Evolutionary conservation across 768 basidiomycete species (phyloP).

Genomic region (Hypholoma fasciculare): DNA sequence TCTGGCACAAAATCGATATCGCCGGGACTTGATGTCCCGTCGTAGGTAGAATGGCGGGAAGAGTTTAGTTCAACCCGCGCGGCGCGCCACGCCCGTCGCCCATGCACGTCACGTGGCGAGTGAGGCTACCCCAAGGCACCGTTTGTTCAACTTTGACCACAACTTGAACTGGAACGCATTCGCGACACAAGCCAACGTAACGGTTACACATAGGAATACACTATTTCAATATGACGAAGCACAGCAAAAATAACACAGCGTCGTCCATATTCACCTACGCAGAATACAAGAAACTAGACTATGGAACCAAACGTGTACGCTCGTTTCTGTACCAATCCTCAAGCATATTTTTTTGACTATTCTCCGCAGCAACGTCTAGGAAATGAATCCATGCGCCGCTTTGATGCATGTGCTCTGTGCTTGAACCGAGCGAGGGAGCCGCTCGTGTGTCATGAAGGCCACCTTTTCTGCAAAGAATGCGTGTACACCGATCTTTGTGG

Average conservation of each 20-base stretch:
- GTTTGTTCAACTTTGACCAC: too few species aligned
- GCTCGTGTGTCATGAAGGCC: constrained; percentile 80
- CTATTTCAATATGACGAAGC: constrained; percentile 66
- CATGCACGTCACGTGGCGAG: too few species aligned
- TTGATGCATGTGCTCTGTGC: constrained; percentile 91
- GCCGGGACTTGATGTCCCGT: too few species aligned
- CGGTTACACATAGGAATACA: not conserved
- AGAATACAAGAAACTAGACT: constrained; percentile 82
- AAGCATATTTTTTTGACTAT: not conserved
- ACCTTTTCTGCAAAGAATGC: constrained; percentile 96
- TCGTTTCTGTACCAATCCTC: not conserved
- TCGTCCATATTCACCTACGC: constrained; percentile 90
- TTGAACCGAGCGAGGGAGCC: constrained; percentile 83
- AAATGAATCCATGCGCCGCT: constrained; percentile 89
- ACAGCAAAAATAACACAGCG: constrained; percentile 89
- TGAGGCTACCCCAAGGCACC: too few species aligned
- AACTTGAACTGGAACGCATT: too few species aligned
- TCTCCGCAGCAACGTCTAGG: constrained; percentile 68
- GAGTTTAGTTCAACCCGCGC: too few species aligned
- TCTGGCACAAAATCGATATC: too few species aligned
- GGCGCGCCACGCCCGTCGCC: too few species aligned
- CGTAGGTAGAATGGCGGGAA: too few species aligned
- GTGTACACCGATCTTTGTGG: constrained; percentile 81
- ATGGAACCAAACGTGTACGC: constrained; percentile 76
- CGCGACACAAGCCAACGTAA: not conserved